Evolutionary conservation across 2,329 filamentous ascomycete species (phyloP).

Genomic region (Botrytis elliptica): DNA sequence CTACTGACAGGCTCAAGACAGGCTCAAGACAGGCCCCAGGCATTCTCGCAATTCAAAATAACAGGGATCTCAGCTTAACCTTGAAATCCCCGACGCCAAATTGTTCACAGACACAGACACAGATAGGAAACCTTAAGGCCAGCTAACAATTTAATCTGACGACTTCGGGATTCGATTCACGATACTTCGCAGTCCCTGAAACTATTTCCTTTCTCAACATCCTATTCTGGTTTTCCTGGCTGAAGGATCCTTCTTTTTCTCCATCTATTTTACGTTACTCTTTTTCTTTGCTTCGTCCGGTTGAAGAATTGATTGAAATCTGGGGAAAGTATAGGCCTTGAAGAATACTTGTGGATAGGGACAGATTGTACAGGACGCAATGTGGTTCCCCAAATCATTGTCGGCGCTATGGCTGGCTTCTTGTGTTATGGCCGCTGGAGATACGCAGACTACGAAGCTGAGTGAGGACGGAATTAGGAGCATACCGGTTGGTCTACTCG

Average conservation of each 20-base stretch:
- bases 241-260: constrained; percentile 1
- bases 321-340: background rate
- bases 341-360: constrained; percentile 14
- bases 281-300: background rate
- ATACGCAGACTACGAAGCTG: constrained; percentile 38
- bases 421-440: constrained; percentile 40
- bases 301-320: background rate
- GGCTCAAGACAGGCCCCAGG: background rate
- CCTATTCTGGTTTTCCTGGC: background rate
- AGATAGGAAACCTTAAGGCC: constrained; percentile 9
- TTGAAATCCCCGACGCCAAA: constrained; percentile 1
- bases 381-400: constrained; percentile 36
- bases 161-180: background rate
- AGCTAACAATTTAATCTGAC: constrained; percentile 4
- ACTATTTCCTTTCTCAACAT: background rate
- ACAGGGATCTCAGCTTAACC: constrained; percentile 10
- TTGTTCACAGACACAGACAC: background rate
- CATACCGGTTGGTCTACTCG: constrained; percentile 55
- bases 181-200: background rate
- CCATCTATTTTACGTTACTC: constrained; percentile 1
- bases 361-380: constrained; percentile 26
- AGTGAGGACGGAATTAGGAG: constrained; percentile 53
- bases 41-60: background rate
- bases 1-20: background rate
- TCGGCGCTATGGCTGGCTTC: constrained; percentile 40